Evolutionary conservation across 257 asterid species (phyloP), one percentile per base, ranked within the genome.

Genomic region (Nyctanthes arbortristis): DNA sequence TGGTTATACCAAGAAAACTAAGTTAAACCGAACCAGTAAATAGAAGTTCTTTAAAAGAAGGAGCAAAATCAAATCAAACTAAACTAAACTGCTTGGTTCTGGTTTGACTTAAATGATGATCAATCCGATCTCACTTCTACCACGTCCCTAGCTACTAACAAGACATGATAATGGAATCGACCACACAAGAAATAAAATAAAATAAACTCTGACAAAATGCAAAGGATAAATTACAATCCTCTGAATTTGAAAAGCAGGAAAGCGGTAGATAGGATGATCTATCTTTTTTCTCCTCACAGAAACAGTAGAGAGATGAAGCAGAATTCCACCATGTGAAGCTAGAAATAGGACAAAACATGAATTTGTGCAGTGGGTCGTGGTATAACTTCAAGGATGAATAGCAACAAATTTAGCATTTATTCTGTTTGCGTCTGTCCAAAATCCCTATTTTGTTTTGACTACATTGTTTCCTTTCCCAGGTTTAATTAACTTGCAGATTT

Each of bases 391-490:
- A 52, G 59, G 59, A 9, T 24, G 59, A 52, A 52, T 52, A 61
- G 30, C 58, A 39, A 67, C 13, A 58, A 72, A n/a, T n/a, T n/a
- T n/a, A 30, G 68, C 81, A 75, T 83, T 83, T 72, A 79, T 61
- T 58, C 36, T 28, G 16, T 80, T 80, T 80, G 73, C 74, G 73
- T 33, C 64, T 65, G 16, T 61, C 59, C 28, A 27, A 43, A 9
- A n/a, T n/a, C 63, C 11, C 27, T 28, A 32, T 63, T 47, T 18
- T 47, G 57, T 18, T 47, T n/a, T 56, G 57, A 47, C 57, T 47
- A 5, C 27, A 27, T 77, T 77, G 75, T 69, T 74, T 77, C 66
- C 43, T 60, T 75, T 61, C 55, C 63, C 43, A 67, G 62, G 34
- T 71, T 70, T 67, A 22, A 52, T 1, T 14, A 22, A 52, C 31